Conservation (phyloP, 1,284 basidiomycete species). For the Irpex sp. region DNA sequence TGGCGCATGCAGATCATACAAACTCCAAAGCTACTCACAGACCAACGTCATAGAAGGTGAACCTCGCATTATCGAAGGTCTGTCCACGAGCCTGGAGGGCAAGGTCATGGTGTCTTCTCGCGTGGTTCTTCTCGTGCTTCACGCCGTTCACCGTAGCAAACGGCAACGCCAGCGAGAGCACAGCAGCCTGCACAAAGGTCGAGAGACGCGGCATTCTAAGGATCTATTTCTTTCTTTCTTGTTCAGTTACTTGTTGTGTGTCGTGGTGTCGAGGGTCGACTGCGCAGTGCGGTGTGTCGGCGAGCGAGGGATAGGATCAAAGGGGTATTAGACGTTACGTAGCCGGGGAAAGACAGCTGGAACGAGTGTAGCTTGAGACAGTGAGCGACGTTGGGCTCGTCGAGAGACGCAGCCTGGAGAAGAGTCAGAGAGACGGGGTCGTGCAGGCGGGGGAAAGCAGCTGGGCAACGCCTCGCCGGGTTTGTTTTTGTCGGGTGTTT, state of each 20-base stretch:
- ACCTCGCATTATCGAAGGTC: slow-evolving; percentile 21
- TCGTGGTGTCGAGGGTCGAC: neutral
- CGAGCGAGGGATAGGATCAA: too few relatives aligned
- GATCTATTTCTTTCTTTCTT: neutral
- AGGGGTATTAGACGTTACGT: neutral
- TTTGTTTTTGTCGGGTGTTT: neutral
- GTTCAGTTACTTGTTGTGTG: neutral
- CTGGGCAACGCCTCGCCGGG: neutral
- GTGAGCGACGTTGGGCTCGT: slow-evolving; percentile 13
- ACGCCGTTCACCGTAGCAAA: slow-evolving; percentile 19
- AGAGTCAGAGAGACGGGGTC: neutral
- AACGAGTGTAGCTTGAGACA: slow-evolving; percentile 4
- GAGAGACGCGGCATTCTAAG: slow-evolving; percentile 25
- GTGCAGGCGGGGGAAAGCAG: neutral
- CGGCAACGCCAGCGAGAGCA: slow-evolving; percentile 29
- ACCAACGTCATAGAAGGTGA: slow-evolving; percentile 53
- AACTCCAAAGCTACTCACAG: slow-evolving; percentile 35
- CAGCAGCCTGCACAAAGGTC: slow-evolving; percentile 22
- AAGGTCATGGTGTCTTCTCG: slow-evolving; percentile 28
- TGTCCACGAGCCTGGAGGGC: slow-evolving; percentile 19
- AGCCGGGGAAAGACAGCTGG: neutral
- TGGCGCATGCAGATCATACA: neutral
- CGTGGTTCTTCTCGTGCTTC: slow-evolving; percentile 1
- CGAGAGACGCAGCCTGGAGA: neutral
- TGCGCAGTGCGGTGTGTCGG: slow-evolving; percentile 10